phyloP scores from a whole-genome alignment of 495 filamentous ascomycete species.

The Penicillium samsonianum region DNA sequence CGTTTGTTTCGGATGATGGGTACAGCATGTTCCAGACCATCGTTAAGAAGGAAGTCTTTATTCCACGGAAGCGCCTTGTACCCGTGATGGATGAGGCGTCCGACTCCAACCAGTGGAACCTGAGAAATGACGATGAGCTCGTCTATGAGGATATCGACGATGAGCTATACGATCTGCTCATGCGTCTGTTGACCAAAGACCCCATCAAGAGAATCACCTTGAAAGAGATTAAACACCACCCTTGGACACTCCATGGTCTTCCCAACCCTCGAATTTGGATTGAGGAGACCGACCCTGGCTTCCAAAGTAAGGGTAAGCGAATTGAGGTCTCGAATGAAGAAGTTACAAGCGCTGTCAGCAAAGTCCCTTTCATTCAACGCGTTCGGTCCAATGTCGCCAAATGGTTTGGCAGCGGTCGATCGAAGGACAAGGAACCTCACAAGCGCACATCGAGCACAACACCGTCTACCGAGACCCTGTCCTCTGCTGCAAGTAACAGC shows the following conservation, averaged over 20 bases:
- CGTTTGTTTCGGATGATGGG: slow-evolving; percentile 88
- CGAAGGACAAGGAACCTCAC: slow-evolving; percentile 56
- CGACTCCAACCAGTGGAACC: slow-evolving; percentile 36
- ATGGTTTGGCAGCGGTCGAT: slow-evolving; percentile 60
- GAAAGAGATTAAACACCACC: slow-evolving; percentile 91
- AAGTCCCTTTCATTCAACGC: slow-evolving; percentile 80
- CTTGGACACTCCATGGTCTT: slow-evolving; percentile 88
- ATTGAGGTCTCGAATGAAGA: slow-evolving; percentile 93
- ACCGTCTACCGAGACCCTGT: slow-evolving; percentile 37
- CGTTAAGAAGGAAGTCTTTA: slow-evolving; percentile 84
- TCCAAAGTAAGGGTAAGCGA: slow-evolving; percentile 77
- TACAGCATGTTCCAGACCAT: slow-evolving; percentile 89
- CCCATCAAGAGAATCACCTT: slow-evolving; percentile 83
- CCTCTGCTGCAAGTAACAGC: slow-evolving; percentile 32
- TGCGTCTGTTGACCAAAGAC: slow-evolving; percentile 82
- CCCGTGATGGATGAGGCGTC: slow-evolving; percentile 66
- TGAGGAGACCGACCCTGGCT: slow-evolving; percentile 86
- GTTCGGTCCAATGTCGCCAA: slow-evolving; percentile 55
- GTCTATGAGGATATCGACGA: slow-evolving; percentile 85
- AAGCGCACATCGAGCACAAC: slow-evolving; percentile 41
- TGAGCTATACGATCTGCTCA: slow-evolving; percentile 77
- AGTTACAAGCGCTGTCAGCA: slow-evolving; percentile 85
- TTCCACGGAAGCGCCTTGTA: slow-evolving; percentile 76
- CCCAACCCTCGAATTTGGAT: slow-evolving; percentile 77
- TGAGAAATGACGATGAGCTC: slow-evolving; percentile 66